A percentile compares a stretch with the other conserved stretches of the same genome.
Conservation (phyloP, 1,284 basidiomycete genomes). For the Ganoderma meredithae region DNA sequence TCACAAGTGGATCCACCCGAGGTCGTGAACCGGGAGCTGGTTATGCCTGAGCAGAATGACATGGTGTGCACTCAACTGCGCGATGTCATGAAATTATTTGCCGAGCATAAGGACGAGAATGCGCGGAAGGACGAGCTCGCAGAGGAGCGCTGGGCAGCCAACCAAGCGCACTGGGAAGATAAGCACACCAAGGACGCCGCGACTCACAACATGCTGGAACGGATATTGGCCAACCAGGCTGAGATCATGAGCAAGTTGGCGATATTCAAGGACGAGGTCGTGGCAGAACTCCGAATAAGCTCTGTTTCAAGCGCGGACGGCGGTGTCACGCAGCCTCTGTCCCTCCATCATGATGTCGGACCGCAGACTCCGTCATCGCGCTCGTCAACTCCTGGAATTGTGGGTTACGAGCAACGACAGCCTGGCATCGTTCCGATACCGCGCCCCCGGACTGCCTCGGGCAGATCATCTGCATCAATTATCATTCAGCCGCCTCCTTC, state of each 20-base stretch:
- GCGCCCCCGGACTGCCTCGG: too few species aligned
- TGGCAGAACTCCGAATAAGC: slow-evolving; percentile 26
- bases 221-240: slow-evolving; percentile 58
- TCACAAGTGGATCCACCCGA: too few species aligned
- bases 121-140: slow-evolving; percentile 61
- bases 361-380: neutral
- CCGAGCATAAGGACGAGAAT: slow-evolving; percentile 64
- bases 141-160: slow-evolving; percentile 67
- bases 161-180: slow-evolving; percentile 57
- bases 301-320: too few species aligned
- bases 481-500: too few species aligned
- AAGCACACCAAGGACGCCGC: slow-evolving; percentile 62
- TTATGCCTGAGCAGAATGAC: slow-evolving; percentile 61
- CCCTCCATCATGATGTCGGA: neutral
- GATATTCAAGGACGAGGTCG: slow-evolving; percentile 49
- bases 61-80: slow-evolving; percentile 62
- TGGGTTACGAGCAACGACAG: too few species aligned
- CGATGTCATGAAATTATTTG: slow-evolving; percentile 73
- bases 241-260: slow-evolving; percentile 60
- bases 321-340: too few species aligned
- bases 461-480: too few species aligned
- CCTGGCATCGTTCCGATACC: too few species aligned
- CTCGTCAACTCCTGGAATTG: neutral
- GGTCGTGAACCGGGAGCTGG: too few species aligned
- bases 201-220: slow-evolving; percentile 64